phyloP scores from a whole-genome alignment of 768 basidiomycete genomes.

The Mycena epipterygia region DNA sequence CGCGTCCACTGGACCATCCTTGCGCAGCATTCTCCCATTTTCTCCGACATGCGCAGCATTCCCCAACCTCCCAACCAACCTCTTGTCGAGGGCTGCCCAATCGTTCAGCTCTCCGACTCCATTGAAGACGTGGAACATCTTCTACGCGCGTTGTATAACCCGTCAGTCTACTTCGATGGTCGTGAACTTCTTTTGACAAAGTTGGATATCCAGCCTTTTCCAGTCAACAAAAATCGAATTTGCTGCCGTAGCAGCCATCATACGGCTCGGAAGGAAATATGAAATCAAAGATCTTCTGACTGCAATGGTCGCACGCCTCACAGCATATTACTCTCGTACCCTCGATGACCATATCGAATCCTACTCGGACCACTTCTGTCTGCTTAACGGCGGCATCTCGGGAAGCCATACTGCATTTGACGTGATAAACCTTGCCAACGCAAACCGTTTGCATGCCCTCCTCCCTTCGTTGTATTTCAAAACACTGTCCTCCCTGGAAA shows the following conservation, averaged over 20 bases:
- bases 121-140: conserved; percentile 5
- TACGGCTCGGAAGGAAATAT: background rate
- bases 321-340: background rate
- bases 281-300: background rate
- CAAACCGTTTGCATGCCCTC: background rate
- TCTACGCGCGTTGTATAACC: conserved; percentile 7
- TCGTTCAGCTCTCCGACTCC: conserved; percentile 42
- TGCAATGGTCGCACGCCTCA: background rate
- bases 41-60: conserved; percentile 33
- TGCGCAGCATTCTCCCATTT: conserved; percentile 31
- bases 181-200: background rate
- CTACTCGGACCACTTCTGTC: no score
- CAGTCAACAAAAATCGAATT: background rate
- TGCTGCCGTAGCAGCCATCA: background rate
- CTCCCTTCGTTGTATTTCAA: conserved; percentile 3
- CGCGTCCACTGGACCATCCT: conserved; percentile 18
- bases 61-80: conserved; percentile 28
- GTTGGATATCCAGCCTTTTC: background rate
- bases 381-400: background rate
- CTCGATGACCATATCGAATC: background rate
- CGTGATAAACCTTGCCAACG: background rate
- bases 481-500: no score
- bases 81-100: conserved; percentile 34
- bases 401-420: no score
- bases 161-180: background rate